A percentile compares a stretch with the other conserved stretches of the same genome.
phyloP scores from a whole-genome alignment of 2,329 filamentous ascomycete species.

The Dactylella cylindrospora region DNA sequence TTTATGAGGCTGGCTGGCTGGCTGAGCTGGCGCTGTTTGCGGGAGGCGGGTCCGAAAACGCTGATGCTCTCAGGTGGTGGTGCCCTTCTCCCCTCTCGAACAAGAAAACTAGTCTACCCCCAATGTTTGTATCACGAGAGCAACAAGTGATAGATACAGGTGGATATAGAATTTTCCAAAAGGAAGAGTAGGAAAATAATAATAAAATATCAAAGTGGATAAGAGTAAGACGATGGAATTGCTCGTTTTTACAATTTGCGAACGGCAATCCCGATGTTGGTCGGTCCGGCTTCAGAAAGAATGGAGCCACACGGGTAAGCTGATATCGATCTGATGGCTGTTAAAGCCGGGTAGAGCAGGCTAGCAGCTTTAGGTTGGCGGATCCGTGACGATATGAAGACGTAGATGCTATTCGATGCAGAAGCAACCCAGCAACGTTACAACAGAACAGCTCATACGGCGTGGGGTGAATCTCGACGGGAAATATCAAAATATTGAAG shows the following conservation, averaged over 20 bases:
- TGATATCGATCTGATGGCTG: neutral
- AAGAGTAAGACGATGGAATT: neutral
- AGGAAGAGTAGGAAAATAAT: neutral
- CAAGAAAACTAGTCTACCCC: neutral
- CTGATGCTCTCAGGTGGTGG: neutral
- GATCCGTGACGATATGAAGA: constrained; percentile 23
- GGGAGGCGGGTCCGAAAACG: constrained; percentile 35
- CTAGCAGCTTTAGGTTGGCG: neutral
- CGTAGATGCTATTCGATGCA: no score
- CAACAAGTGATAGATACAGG: constrained; percentile 19
- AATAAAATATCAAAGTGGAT: neutral
- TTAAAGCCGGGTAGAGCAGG: neutral
- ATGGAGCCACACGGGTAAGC: no score
- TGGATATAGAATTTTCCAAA: neutral
- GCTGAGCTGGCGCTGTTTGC: constrained; percentile 22
- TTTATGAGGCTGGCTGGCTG: neutral
- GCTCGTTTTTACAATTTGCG: no score
- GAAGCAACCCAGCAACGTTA: no score
- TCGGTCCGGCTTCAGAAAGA: no score
- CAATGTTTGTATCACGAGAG: constrained; percentile 41
- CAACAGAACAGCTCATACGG: no score
- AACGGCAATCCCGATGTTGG: no score
- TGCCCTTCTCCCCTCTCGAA: no score
- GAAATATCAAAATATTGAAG: no score
- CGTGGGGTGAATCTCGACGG: no score